Evolutionary conservation across 164 flowering plant genomes (phyloP), one percentile per base, ranked within the genome.

Genomic region (Kalanchoe fedtschenkoi): DNA sequence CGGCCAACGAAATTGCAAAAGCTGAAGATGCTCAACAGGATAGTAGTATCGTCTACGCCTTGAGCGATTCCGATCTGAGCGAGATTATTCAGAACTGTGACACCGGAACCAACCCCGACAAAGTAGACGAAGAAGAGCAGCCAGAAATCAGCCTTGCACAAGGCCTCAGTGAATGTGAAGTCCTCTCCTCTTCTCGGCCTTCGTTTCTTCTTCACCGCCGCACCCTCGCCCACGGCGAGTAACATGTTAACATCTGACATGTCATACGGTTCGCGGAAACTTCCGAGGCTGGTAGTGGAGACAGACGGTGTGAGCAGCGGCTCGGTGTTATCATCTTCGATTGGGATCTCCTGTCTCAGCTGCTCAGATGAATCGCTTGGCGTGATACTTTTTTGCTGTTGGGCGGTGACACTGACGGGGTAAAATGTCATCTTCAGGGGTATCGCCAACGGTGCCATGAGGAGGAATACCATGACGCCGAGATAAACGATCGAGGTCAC

Each of bases 131-230:
- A 33, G 83, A 87, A 90, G 16, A 92, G 74, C 70, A 90, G 95
- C 98, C 98, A 93, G 80, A 89, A 93, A 74, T 93, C 98, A 59
- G 96, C 96, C 72, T 90, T 90, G 26, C 84, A 56, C 16, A 81
- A 32, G 61, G 93, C 96, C 75, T 90, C 85, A 34, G 65, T 68
- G 42, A 90, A 85, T 24, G 53, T 78, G 62, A 90, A 90, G 70
- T 93, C 92, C 63, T 93, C 97, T 41, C 97, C 98, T 62, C 96
- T 75, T 65, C 70, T 79, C 3, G 97, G 97, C 62, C 82, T 70
- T 68, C 84, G 78, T 73, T 82, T 92, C 80, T 80, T 84, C 81
- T 81, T 86, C 37, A 89, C 14, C 1, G 41, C 81, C 3, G 97
- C 98, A 26, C 96, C 97, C 65, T 92, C 96, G 34, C 98, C 98